Conservation (phyloP, 371 early-diverging fungal genomes). For the Rhizopus delemar region DNA sequence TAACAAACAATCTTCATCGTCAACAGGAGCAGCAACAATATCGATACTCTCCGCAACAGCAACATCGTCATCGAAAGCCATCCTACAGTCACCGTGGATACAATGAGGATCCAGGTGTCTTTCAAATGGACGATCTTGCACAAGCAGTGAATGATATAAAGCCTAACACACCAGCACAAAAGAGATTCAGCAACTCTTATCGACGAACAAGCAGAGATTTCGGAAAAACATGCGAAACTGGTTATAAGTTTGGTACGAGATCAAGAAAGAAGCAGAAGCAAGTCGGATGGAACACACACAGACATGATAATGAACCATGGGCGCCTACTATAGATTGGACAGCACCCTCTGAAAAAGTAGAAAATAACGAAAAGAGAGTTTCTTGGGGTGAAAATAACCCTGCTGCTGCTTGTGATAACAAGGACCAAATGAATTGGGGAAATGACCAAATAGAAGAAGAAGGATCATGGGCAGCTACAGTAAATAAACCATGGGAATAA, state of each 20-base stretch:
- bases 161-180: not conserved
- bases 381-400: slow-evolving; percentile 22
- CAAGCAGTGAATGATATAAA: not conserved
- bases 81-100: slow-evolving; percentile 5
- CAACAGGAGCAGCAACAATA: not conserved
- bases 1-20: slow-evolving; percentile 3
- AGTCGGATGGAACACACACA: slow-evolving; percentile 38
- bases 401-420: slow-evolving; percentile 3
- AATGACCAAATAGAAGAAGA: slow-evolving; percentile 11
- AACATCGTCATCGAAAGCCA: slow-evolving; percentile 11
- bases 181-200: not conserved
- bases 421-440: slow-evolving; percentile 4
- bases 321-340: slow-evolving; percentile 28
- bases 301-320: slow-evolving; percentile 31
- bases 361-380: not conserved
- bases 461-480: slow-evolving; percentile 24
- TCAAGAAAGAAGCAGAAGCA: slow-evolving; percentile 17
- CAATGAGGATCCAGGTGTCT: slow-evolving; percentile 6
- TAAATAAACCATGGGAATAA: slow-evolving; percentile 26
- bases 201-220: slow-evolving; percentile 18
- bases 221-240: slow-evolving; percentile 3
- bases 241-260: slow-evolving; percentile 15
- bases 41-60: slow-evolving; percentile 1
- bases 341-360: slow-evolving; percentile 9
- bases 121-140: slow-evolving; percentile 7